These are phyloP conservation scores for Dentipellis sp. DNA, from an alignment of 768 basidiomycete genomes.

Conservation along the genomic window DNA sequence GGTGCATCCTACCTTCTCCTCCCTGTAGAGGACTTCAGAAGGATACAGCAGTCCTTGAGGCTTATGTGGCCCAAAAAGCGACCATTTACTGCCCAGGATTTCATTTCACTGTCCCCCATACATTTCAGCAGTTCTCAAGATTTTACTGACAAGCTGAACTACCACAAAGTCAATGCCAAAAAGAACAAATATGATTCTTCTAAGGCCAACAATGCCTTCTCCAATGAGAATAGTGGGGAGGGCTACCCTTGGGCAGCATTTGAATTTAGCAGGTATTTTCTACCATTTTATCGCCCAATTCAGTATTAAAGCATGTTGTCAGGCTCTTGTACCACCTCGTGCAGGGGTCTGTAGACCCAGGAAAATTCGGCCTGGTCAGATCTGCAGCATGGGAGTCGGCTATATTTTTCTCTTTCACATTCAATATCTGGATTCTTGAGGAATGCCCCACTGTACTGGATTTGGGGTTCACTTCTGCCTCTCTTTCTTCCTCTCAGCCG, in stretches of 20 bases:
- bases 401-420: conserved; percentile 5
- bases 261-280: conserved; percentile 10
- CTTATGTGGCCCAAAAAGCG: not conserved
- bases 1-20: conserved; percentile 12
- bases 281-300: not conserved
- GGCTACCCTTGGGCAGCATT: conserved; percentile 7
- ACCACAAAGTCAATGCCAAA: conserved; percentile 4
- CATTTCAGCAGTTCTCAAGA: conserved; percentile 1
- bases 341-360: conserved; percentile 2
- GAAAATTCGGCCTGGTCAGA: conserved; percentile 7
- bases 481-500: not conserved
- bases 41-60: not conserved
- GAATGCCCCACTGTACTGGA: conserved; percentile 8
- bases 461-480: conserved; percentile 9
- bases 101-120: conserved; percentile 14
- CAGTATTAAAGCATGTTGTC: not conserved
- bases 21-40: conserved; percentile 2
- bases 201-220: conserved; percentile 7
- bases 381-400: conserved; percentile 2
- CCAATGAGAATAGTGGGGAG: not conserved
- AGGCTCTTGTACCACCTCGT: conserved; percentile 7
- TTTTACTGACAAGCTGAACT: conserved; percentile 5
- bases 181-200: conserved; percentile 8
- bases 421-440: conserved; percentile 10
- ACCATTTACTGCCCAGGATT: conserved; percentile 2